Evolutionary conservation across 495 filamentous ascomycete species (phyloP), one percentile per base, ranked within the genome.

Genomic region (Annulohypoxylon stygium): DNA sequence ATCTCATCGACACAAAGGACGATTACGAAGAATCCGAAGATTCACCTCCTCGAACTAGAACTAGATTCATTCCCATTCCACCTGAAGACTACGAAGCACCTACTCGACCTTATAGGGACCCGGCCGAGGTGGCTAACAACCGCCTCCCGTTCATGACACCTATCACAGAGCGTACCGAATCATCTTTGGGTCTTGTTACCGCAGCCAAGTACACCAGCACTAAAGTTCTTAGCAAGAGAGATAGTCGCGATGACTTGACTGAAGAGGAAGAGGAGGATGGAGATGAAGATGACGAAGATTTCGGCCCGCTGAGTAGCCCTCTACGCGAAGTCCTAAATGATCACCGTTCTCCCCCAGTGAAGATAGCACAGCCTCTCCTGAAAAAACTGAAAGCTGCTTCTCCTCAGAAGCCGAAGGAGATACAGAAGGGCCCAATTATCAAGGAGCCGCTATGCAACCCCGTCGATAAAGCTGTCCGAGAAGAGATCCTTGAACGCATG

Each of bases 91-190:
- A 93, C 74, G 88, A 92, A 65, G 88, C 90, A 14, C 90, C 93
- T 9, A 91, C 83, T 34, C 86, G 89, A 7, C 91, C 91, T 37
- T 97, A 92, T 81, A 88, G 94, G 69, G 90, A 97, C 74, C 88
- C 92, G 70, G 85, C 85, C 1, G 87, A 93, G 73, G 85, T 90
- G 60, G 92, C 93, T 69, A 94, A 97, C 70, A 97, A 91, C 78
- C 90, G 94, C 57, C 84, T 98, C 7, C 96, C 95, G 39, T 98
- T 97, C 80, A 99, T 99, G 96, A 99, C 96, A 0, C 96, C 96
- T 11, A 99, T 99, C 67, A 93, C 95, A 6, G 96, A 99, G 78
- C 91, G 91, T 73, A 99, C 96, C 0, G 96, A 99, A 80, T 92
- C 90, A 20, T 96, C 93, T 0, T 78, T 97, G 20, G 90, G 89